phyloP scores from a whole-genome alignment of 495 filamentous ascomycete genomes.

The Neurospora sp. region DNA sequence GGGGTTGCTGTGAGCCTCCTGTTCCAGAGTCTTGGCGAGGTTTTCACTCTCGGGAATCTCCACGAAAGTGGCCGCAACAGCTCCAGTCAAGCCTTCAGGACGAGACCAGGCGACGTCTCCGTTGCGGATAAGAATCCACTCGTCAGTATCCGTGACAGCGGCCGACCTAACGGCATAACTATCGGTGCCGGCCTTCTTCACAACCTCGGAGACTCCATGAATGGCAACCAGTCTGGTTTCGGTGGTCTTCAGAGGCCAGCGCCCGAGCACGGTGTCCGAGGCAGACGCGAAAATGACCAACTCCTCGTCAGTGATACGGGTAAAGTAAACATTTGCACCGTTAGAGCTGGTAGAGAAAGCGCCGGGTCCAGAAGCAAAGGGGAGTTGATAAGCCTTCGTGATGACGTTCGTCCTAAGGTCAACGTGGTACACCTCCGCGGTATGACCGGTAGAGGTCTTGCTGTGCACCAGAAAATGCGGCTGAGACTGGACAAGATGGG shows the following conservation, averaged over 20 bases:
- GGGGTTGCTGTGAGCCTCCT: constrained; percentile 75
- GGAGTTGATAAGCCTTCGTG: constrained; percentile 65
- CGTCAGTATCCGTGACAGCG: constrained; percentile 54
- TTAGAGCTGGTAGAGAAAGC: constrained; percentile 69
- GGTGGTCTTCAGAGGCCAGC: constrained; percentile 49
- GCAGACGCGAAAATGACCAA: constrained; percentile 62
- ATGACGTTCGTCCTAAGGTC: constrained; percentile 55
- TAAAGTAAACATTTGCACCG: constrained; percentile 81
- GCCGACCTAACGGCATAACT: constrained; percentile 71
- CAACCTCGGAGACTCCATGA: constrained; percentile 74
- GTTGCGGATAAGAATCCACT: constrained; percentile 78
- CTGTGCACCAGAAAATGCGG: constrained; percentile 82
- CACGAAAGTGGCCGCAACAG: constrained; percentile 67
- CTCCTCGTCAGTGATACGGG: constrained; percentile 62
- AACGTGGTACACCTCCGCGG: constrained; percentile 79
- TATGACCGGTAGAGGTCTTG: constrained; percentile 57
- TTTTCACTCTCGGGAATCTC: constrained; percentile 61
- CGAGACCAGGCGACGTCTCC: constrained; percentile 72
- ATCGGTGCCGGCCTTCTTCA: constrained; percentile 43
- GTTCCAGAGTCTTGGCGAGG: constrained; percentile 68
- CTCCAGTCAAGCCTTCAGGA: constrained; percentile 67
- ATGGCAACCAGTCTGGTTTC: constrained; percentile 34
- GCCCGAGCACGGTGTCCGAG: constrained; percentile 63
- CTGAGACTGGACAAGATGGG: constrained; percentile 54
- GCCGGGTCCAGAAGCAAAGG: constrained; percentile 55